A percentile compares a stretch with the other conserved stretches of the same genome.
phyloP scores from a whole-genome alignment of 1,284 basidiomycete species.

The Cystobasidium pallidum region DNA sequence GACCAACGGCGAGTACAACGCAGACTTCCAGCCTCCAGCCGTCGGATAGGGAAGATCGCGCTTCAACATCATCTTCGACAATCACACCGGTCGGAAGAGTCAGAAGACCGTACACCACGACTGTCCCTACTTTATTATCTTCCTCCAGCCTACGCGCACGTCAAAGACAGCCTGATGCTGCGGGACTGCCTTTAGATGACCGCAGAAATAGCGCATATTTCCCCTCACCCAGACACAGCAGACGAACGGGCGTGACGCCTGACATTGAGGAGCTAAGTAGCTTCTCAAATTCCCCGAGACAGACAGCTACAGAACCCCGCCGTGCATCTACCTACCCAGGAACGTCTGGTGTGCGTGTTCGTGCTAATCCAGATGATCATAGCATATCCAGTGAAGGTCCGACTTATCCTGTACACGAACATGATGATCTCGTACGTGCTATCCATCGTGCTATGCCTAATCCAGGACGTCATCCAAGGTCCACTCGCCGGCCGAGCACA shows the following conservation, averaged over 20 bases:
- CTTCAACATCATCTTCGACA: neutral
- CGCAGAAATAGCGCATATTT: neutral
- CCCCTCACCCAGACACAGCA: neutral
- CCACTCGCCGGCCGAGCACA: neutral
- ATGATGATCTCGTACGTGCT: neutral
- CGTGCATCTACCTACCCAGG: neutral
- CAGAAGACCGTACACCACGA: neutral
- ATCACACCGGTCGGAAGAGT: neutral
- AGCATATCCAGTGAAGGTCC: neutral
- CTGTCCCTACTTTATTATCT: neutral
- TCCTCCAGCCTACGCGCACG: neutral
- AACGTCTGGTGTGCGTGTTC: neutral
- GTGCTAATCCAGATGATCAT: neutral
- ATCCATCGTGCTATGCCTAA: neutral
- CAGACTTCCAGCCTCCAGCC: too few relatives aligned
- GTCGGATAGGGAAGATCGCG: too few relatives aligned
- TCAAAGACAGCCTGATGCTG: neutral
- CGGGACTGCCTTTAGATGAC: too few relatives aligned
- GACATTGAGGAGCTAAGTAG: slow-evolving; percentile 11
- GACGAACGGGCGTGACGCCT: slow-evolving; percentile 1
- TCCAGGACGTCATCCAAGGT: neutral
- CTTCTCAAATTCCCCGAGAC: neutral
- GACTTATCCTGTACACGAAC: neutral
- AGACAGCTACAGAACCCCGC: neutral
- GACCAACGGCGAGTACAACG: too few relatives aligned